Base-by-base conservation (phyloP, 2,329 filamentous ascomycete genomes). In the Orbilia brochopaga region DNA sequence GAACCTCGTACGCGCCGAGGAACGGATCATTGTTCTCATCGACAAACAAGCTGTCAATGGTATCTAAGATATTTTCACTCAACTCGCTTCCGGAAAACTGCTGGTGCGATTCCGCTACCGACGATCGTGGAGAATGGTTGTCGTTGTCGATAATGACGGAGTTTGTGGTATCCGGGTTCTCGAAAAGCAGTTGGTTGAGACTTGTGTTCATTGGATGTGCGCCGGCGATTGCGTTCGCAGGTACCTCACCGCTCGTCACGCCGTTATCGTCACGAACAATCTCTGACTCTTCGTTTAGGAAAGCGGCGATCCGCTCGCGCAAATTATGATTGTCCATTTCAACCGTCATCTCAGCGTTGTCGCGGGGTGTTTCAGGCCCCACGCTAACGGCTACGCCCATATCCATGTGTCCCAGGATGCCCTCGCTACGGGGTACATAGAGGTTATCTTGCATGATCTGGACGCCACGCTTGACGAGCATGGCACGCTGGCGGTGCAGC, bases 21-120 rank as follows among this genome's bases (percentile, higher is more conserved):
- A 77, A 77, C 1, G 76, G 76, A 58, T 77, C 76, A 23, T 73
- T 73, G 24, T 76, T 73, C 30, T 76, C 70, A 10, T 69, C 60
- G 7, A 72, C 60, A 30, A 72, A 72, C 11, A 72, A 44, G 30
- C 67, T 72, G 24, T 72, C 73, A 30, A 77, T 64, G 10, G 76
- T 74, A 30, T 74, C 74, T 6, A 75, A 62, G 3, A 76, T 51
- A 24, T 73, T 74, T 21, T 65, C 61, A 40, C 69, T 73, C 11
- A 74, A 57, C n/a, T 74, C 61, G 42, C 73, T 74, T 30, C 74
- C 73, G 15, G 74, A 74, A 51, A 72, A 63, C 30, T 74, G 75
- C 48, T 74, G 74, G 19, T 74, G 74, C n/a, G 75, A 74, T n/a
- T 75, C 73, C 11, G 74, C 70, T 8, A 32, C 27, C 2, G 63